Evolutionary conservation across 768 basidiomycete species (phyloP).

Genomic region (Ephemerocybe angulata): DNA sequence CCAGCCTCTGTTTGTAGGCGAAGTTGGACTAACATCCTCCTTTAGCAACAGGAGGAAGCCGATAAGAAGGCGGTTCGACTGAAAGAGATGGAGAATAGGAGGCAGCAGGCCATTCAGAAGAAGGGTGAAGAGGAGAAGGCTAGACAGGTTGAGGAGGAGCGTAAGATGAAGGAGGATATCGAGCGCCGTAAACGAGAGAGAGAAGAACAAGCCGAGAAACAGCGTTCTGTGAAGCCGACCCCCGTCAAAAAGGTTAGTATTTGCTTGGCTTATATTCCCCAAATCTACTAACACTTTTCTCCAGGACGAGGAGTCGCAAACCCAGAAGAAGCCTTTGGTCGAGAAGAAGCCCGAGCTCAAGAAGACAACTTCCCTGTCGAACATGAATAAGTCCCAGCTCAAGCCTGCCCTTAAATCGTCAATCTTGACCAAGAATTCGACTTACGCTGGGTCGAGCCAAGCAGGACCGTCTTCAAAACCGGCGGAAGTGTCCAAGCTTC

Average conservation of each 20-base stretch:
- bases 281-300: conserved; percentile 6
- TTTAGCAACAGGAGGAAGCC: conserved; percentile 83
- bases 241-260: conserved; percentile 49
- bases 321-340: conserved; percentile 33
- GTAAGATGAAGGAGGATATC: conserved; percentile 65
- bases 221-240: conserved; percentile 45
- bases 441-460: conserved; percentile 10
- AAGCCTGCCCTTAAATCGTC: conserved; percentile 43
- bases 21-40: conserved; percentile 8
- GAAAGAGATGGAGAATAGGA: conserved; percentile 80
- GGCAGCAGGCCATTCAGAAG: conserved; percentile 64
- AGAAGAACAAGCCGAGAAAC: conserved; percentile 72
- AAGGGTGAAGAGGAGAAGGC: conserved; percentile 78
- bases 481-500: conserved; percentile 30
- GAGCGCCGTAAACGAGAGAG: conserved; percentile 81
- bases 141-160: conserved; percentile 62
- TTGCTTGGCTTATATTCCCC: conserved; percentile 1
- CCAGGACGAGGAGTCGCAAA: conserved; percentile 65
- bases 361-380: conserved; percentile 40
- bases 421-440: conserved; percentile 31
- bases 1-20: background rate
- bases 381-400: conserved; percentile 50
- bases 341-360: conserved; percentile 58
- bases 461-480: conserved; percentile 34
- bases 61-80: conserved; percentile 73